Percentiles rank a stretch among this genome's conserved stretches.
Evolutionary conservation across 2,329 filamentous ascomycete species (phyloP).

Genomic region (Cladosporium colombiae): DNA sequence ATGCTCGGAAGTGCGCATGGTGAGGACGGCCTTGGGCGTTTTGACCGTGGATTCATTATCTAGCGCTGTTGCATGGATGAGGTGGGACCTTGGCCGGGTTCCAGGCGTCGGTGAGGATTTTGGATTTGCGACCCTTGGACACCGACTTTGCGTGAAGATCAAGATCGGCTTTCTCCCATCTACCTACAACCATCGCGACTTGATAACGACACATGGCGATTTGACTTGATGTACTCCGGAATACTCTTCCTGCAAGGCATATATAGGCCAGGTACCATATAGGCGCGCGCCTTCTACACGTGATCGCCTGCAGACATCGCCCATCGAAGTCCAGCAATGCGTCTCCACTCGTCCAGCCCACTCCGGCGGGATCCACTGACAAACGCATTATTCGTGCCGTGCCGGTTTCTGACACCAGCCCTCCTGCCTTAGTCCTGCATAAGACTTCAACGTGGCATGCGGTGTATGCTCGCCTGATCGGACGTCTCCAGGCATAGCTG

Average conservation of each 20-base stretch:
- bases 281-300: not conserved
- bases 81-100: conserved; percentile 1
- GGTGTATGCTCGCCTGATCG: conserved; percentile 29
- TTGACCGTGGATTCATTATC: not conserved
- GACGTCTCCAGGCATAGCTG: conserved; percentile 20
- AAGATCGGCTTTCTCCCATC: not conserved
- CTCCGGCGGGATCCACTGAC: conserved; percentile 6
- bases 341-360: conserved; percentile 13
- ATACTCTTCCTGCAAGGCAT: not conserved
- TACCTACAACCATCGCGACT: not conserved
- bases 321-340: not conserved
- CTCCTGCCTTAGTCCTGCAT: conserved; percentile 28
- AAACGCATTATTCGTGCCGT: conserved; percentile 22
- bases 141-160: conserved; percentile 6
- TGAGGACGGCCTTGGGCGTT: not conserved
- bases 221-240: not conserved
- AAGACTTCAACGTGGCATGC: conserved; percentile 33
- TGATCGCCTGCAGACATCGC: conserved; percentile 9
- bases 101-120: conserved; percentile 11
- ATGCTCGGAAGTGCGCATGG: conserved; percentile 1
- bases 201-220: not conserved
- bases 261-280: conserved; percentile 6
- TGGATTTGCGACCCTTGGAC: conserved; percentile 1
- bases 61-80: conserved; percentile 9
- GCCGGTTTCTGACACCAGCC: conserved; percentile 26